phyloP scores from a whole-genome alignment of 2,329 filamentous ascomycete genomes.

The Pseudogymnoascus sp. region DNA sequence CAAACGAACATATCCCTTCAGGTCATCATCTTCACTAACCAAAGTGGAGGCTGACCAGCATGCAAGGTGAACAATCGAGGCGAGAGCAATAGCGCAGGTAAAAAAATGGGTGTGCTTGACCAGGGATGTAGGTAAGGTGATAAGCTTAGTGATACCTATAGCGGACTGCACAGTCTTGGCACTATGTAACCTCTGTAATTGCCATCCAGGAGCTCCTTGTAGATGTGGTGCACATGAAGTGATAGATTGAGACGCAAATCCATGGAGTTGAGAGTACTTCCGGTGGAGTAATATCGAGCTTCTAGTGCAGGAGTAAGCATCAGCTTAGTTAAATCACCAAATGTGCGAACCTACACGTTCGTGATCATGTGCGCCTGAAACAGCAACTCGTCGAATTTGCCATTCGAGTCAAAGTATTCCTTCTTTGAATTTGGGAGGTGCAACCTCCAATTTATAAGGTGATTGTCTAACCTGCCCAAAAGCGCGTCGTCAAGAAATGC shows the following conservation, averaged over 20 bases:
- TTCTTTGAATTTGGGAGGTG: slow-evolving; percentile 33
- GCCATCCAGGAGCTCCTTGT: slow-evolving; percentile 11
- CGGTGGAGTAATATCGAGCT: slow-evolving; percentile 70
- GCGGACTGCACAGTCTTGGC: slow-evolving; percentile 72
- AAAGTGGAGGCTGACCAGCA: slow-evolving; percentile 62
- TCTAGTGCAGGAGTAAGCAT: slow-evolving; percentile 23
- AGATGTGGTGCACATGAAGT: slow-evolving; percentile 54
- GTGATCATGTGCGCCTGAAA: slow-evolving; percentile 30
- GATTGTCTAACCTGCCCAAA: slow-evolving; percentile 47
- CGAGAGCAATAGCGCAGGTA: slow-evolving; percentile 67
- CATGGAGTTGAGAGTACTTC: slow-evolving; percentile 66
- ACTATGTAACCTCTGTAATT: slow-evolving; percentile 45
- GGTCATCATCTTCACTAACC: slow-evolving; percentile 51
- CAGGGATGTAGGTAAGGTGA: slow-evolving; percentile 62
- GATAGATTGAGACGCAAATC: slow-evolving; percentile 44
- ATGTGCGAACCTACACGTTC: slow-evolving; percentile 26
- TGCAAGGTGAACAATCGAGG: slow-evolving; percentile 70
- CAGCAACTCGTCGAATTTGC: slow-evolving; percentile 35
- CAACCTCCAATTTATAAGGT: slow-evolving; percentile 31
- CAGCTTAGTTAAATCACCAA: neutral
- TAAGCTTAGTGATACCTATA: slow-evolving; percentile 63
- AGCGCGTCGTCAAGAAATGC: slow-evolving; percentile 41
- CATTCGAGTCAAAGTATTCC: slow-evolving; percentile 42
- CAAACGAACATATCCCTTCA: slow-evolving; percentile 67
- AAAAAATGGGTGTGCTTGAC: slow-evolving; percentile 73